A percentile compares a stretch with the other conserved stretches of the same genome.
Evolutionary conservation across 169 alveolate genomes (phyloP).

Genomic region (Amoebophrya sp.): DNA sequence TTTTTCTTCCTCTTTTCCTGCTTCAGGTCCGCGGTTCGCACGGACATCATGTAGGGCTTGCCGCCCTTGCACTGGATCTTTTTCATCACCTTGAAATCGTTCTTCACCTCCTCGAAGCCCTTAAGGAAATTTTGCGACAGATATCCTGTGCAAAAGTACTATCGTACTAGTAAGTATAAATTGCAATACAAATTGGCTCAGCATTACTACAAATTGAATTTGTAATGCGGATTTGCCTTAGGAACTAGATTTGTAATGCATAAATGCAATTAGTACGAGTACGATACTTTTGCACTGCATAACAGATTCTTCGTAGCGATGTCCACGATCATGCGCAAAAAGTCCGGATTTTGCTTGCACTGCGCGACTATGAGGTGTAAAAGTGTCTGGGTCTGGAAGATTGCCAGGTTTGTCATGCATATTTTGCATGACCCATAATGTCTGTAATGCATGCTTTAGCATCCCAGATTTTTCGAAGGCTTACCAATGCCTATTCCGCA

Average conservation of each 20-base stretch:
- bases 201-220: background rate
- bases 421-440: too few species aligned
- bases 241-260: background rate
- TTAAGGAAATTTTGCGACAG: background rate
- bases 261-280: background rate
- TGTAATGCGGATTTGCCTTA: background rate
- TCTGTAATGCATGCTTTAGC: too few species aligned
- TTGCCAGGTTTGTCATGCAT: too few species aligned
- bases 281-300: too few species aligned
- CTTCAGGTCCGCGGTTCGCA: background rate
- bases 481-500: too few species aligned
- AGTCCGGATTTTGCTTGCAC: background rate
- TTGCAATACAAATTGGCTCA: too few species aligned
- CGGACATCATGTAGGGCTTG: background rate
- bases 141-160: background rate
- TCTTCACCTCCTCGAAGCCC: conserved; percentile 18
- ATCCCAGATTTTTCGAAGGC: too few species aligned
- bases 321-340: conserved; percentile 19
- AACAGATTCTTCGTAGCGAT: background rate
- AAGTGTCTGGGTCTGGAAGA: too few species aligned
- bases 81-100: background rate
- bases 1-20: background rate
- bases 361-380: too few species aligned
- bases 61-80: background rate
- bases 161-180: too few species aligned